Evolutionary conservation across 2,329 filamentous ascomycete species (phyloP).

Genomic region (Ceratocystis diversiconidia): DNA sequence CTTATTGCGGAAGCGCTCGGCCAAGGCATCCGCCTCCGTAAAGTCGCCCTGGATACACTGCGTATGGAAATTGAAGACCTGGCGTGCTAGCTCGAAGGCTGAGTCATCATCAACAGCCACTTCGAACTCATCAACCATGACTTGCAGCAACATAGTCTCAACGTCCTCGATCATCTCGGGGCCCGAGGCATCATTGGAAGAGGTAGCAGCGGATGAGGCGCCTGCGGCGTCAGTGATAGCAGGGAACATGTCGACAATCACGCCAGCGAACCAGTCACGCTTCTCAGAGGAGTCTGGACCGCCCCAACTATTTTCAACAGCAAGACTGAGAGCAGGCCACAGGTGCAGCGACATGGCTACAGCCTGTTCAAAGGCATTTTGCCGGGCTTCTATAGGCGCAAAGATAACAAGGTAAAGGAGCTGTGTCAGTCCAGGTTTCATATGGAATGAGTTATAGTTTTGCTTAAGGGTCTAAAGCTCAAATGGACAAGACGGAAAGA

Average conservation of each 20-base stretch:
- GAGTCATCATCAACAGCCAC: constrained; percentile 84
- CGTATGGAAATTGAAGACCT: constrained; percentile 54
- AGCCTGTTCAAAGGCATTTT: constrained; percentile 66
- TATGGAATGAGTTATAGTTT: background rate
- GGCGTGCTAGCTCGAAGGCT: constrained; percentile 55
- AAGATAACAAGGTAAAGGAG: constrained; percentile 12
- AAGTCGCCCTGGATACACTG: constrained; percentile 53
- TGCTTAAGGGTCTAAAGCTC: background rate
- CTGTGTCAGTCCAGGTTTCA: constrained; percentile 12
- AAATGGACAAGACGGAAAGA: background rate
- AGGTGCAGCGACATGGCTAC: constrained; percentile 73
- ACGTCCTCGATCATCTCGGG: constrained; percentile 54
- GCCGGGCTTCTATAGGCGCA: constrained; percentile 34
- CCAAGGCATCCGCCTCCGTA: constrained; percentile 48
- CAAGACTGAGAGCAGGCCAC: constrained; percentile 78
- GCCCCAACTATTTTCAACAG: constrained; percentile 78
- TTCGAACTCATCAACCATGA: constrained; percentile 94
- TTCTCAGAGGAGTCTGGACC: constrained; percentile 73
- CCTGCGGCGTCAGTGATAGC: constrained; percentile 39
- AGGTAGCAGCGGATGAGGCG: constrained; percentile 21
- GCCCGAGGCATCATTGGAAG: constrained; percentile 21
- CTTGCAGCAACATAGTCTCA: constrained; percentile 70
- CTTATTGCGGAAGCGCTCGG: constrained; percentile 46
- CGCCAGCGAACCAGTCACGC: constrained; percentile 90
- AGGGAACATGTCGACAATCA: constrained; percentile 65